A percentile compares a stretch with the other conserved stretches of the same genome.
Evolutionary conservation across 306 rosid species (phyloP).

Genomic region (Quercus berberidifolia): DNA sequence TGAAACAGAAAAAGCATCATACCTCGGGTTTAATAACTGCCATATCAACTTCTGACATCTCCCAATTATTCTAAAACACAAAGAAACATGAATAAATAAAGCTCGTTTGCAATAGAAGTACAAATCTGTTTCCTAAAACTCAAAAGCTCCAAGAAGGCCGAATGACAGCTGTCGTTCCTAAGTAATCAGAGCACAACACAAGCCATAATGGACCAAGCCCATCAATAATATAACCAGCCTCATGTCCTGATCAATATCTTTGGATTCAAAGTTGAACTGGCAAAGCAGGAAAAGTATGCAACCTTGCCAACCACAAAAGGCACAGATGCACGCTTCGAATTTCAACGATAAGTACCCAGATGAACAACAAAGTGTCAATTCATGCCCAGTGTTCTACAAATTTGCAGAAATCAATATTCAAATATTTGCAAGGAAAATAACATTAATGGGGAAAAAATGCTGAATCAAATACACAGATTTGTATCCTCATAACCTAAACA

Average conservation of each 20-base stretch:
- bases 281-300: background rate
- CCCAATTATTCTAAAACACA: background rate
- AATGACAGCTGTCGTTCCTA: background rate
- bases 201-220: background rate
- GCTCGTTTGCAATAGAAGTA: background rate
- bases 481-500: background rate
- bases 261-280: background rate
- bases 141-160: background rate
- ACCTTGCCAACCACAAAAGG: background rate
- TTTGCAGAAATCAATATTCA: background rate
- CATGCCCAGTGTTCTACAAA: background rate
- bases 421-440: background rate
- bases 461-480: background rate
- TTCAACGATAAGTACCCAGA: background rate
- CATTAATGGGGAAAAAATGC: background rate
- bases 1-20: background rate
- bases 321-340: background rate
- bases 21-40: slow-evolving; percentile 87
- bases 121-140: background rate
- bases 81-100: background rate
- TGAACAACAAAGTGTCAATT: background rate
- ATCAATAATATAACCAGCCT: background rate
- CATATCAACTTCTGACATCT: slow-evolving; percentile 81
- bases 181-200: background rate
- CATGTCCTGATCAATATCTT: background rate